Percentiles rank a stretch among this genome's conserved stretches.
Evolutionary conservation across 1,284 basidiomycete species (phyloP).

Genomic region (Inonotus obliquus): DNA sequence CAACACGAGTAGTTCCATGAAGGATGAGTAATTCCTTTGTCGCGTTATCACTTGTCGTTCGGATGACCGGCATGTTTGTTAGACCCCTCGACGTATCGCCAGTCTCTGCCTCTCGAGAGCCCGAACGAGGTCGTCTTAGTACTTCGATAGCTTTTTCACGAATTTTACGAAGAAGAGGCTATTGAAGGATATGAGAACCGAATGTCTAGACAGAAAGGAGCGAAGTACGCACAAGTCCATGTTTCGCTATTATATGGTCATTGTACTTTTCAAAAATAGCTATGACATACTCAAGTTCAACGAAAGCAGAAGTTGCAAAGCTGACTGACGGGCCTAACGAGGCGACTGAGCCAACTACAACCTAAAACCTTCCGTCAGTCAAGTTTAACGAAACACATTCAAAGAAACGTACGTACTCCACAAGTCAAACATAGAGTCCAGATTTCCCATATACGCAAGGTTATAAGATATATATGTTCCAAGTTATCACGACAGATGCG

Average conservation of each 20-base stretch:
- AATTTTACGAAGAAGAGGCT: conserved; percentile 8
- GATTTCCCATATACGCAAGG: conserved; percentile 10
- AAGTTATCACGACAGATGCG: background rate
- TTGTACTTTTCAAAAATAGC: background rate
- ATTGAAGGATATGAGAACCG: background rate
- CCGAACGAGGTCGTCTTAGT: background rate
- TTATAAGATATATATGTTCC: background rate
- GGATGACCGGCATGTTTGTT: background rate
- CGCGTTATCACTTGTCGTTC: background rate
- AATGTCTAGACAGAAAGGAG: background rate
- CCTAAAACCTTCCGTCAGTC: background rate
- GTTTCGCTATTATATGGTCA: conserved; percentile 3
- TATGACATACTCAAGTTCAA: conserved; percentile 16
- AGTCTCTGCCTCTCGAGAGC: background rate
- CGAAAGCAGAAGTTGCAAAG: conserved; percentile 18
- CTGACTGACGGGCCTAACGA: conserved; percentile 15
- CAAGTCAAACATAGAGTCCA: conserved; percentile 4
- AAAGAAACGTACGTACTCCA: conserved; percentile 1
- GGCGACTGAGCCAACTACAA: conserved; percentile 21
- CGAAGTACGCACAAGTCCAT: conserved; percentile 4
- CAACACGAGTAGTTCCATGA: conserved; percentile 2
- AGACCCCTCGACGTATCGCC: background rate
- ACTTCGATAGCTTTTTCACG: conserved; percentile 1
- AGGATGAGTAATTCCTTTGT: conserved; percentile 7
- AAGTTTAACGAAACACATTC: background rate